Conservation (phyloP, 108 stramenopile species). For the Cyclotella kingstonii region DNA sequence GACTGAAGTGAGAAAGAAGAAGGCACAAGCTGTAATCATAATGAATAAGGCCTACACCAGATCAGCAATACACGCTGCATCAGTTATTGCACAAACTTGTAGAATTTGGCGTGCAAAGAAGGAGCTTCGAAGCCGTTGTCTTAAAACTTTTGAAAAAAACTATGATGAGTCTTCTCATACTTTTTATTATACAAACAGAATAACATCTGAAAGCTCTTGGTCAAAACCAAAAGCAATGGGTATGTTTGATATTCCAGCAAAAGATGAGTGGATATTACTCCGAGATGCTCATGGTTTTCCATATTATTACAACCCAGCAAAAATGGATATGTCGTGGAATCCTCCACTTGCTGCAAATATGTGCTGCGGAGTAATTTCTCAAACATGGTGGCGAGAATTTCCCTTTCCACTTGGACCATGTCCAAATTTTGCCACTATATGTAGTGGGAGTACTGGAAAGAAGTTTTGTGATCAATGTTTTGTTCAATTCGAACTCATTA, state of each 20-base stretch:
- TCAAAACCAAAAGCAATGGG: constrained; percentile 43
- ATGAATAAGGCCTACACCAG: constrained; percentile 7
- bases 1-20: constrained; percentile 4
- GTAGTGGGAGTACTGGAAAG: too few species aligned
- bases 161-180: constrained; percentile 22
- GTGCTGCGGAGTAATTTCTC: constrained; percentile 18
- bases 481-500: too few species aligned
- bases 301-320: constrained; percentile 34
- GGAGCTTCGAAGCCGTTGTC: constrained; percentile 22
- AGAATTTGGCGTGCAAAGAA: constrained; percentile 34
- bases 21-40: constrained; percentile 9
- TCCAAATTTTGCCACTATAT: constrained; percentile 32
- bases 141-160: constrained; percentile 29
- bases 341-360: constrained; percentile 19
- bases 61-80: constrained; percentile 18
- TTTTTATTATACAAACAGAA: constrained; percentile 30
- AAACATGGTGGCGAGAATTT: constrained; percentile 30
- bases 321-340: constrained; percentile 32
- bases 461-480: too few species aligned
- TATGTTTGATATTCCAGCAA: constrained; percentile 28
- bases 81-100: constrained; percentile 22
- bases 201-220: constrained; percentile 18
- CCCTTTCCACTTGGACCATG: constrained; percentile 25
- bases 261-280: constrained; percentile 38
- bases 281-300: constrained; percentile 40